Evolutionary conservation across 768 basidiomycete genomes (phyloP).

Genomic region (Peribolospora baueri): DNA sequence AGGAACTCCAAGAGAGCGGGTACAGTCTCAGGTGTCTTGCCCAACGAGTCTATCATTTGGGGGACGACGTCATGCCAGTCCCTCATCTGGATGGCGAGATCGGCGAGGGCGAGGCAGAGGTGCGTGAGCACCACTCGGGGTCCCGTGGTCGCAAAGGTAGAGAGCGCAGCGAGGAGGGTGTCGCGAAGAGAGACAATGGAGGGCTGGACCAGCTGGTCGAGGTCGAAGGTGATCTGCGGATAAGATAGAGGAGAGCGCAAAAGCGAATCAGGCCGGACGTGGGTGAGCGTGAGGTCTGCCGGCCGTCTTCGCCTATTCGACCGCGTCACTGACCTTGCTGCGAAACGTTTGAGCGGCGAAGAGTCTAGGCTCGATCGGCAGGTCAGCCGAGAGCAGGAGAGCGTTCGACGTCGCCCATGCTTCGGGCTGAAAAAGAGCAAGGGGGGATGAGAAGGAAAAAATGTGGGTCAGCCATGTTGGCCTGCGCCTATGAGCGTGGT

Average conservation of each 20-base stretch:
- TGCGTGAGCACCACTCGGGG: constrained; percentile 68
- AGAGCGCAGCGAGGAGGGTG: constrained; percentile 53
- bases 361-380: constrained; percentile 52
- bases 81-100: constrained; percentile 60
- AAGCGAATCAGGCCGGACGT: constrained; percentile 13
- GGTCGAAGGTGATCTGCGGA: constrained; percentile 72
- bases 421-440: constrained; percentile 40
- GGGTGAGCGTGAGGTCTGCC: neutral
- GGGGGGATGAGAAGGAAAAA: neutral
- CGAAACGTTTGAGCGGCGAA: constrained; percentile 95
- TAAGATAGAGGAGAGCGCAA: neutral
- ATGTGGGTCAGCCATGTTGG: neutral
- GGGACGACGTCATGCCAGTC: constrained; percentile 62
- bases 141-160: constrained; percentile 41
- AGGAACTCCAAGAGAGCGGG: constrained; percentile 68
- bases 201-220: constrained; percentile 45
- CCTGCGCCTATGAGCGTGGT: neutral
- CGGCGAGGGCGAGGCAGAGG: constrained; percentile 67
- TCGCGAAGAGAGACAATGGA: constrained; percentile 33
- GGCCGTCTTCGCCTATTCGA: neutral
- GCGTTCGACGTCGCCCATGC: constrained; percentile 91
- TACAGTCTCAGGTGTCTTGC: constrained; percentile 58
- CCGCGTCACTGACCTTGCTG: constrained; percentile 38
- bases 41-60: constrained; percentile 60
- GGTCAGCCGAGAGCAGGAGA: constrained; percentile 57